phyloP scores from a whole-genome alignment of 768 basidiomycete species.

The Coprinopsis marcescibilis region DNA sequence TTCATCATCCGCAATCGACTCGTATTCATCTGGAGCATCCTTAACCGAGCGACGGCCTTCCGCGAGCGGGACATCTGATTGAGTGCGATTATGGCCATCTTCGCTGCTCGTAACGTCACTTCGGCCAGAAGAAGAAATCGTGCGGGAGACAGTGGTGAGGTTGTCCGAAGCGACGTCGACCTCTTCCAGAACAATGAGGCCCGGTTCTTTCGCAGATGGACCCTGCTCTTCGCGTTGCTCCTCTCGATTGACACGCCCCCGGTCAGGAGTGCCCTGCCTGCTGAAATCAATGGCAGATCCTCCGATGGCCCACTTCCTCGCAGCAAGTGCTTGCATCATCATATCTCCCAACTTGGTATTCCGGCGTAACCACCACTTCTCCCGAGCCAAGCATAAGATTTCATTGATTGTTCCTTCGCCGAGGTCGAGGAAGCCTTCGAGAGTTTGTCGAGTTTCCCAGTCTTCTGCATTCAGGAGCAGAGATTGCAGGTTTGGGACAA shows the following conservation, averaged over 20 bases:
- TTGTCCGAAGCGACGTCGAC: not conserved
- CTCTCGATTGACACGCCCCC: not conserved
- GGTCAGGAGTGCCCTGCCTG: not conserved
- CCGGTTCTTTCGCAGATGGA: not conserved
- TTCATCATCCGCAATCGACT: conserved; percentile 14
- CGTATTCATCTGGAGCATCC: conserved; percentile 9
- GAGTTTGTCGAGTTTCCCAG: conserved; percentile 62
- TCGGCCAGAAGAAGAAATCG: not conserved
- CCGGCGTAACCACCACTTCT: conserved; percentile 65
- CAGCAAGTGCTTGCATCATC: conserved; percentile 63
- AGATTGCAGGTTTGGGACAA: not conserved
- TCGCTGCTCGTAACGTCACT: not conserved
- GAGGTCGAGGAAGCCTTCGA: conserved; percentile 70
- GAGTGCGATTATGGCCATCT: not conserved
- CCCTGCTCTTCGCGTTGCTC: not conserved
- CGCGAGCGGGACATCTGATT: not conserved
- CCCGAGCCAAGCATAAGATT: conserved; percentile 55
- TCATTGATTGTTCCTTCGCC: conserved; percentile 64
- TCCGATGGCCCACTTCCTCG: conserved; percentile 37
- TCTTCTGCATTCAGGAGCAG: conserved; percentile 28
- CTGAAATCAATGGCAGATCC: too few relatives aligned
- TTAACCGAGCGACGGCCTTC: not conserved
- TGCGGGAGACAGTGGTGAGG: conserved; percentile 1
- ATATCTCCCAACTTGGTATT: conserved; percentile 63
- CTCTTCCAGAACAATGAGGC: not conserved